phyloP scores from a whole-genome alignment of 2,329 filamentous ascomycete species.

The Orbilia javanica region DNA sequence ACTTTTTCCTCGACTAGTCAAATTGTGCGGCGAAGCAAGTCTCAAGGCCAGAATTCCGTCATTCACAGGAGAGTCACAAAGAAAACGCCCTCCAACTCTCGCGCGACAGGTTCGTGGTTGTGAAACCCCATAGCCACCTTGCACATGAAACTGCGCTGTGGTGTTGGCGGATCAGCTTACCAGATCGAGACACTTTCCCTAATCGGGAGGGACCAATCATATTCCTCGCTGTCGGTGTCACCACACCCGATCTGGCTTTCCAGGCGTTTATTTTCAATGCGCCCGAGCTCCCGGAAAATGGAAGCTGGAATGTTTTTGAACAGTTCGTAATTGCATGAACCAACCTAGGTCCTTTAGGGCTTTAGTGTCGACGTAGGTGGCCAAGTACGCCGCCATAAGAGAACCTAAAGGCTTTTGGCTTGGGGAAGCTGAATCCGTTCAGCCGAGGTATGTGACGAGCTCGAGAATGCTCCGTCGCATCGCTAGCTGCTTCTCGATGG shows the following conservation, averaged over 20 bases:
- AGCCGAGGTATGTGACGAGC: background rate
- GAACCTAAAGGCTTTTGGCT: background rate
- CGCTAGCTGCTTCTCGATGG: no score
- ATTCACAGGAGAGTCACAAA: background rate
- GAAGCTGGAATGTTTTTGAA: background rate
- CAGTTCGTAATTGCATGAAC: background rate
- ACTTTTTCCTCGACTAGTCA: background rate
- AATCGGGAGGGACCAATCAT: conserved; percentile 10
- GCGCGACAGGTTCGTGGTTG: background rate
- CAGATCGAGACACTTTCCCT: background rate
- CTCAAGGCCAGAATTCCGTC: background rate
- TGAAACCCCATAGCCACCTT: conserved; percentile 27
- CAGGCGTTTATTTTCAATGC: conserved; percentile 19
- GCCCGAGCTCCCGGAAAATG: background rate
- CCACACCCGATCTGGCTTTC: background rate
- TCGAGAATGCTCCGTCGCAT: background rate
- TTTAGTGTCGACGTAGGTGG: conserved; percentile 5
- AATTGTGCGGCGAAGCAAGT: background rate
- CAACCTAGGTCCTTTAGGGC: conserved; percentile 1
- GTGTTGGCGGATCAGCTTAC: background rate
- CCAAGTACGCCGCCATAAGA: background rate
- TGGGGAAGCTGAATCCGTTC: background rate
- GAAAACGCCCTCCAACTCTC: background rate
- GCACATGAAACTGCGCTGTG: conserved; percentile 4
- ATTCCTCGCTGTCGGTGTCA: background rate